phyloP scores from a whole-genome alignment of 2,329 filamentous ascomycete genomes.

The Cladosporium sphaerospermum region DNA sequence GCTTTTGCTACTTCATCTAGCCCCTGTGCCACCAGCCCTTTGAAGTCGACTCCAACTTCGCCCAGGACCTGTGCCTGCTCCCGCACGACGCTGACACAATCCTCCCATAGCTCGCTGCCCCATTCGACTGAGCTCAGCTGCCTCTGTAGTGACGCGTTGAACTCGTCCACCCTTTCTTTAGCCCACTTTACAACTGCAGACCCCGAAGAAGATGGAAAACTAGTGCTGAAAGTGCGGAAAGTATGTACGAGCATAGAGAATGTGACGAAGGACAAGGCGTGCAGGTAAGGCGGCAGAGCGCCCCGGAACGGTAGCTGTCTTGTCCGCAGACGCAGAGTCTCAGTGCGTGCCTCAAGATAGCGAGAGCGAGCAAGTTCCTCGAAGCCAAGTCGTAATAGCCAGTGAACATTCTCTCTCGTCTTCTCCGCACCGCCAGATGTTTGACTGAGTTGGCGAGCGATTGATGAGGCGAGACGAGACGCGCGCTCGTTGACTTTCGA shows the following conservation, averaged over 20 bases:
- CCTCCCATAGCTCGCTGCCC: conserved; percentile 68
- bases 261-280: conserved; percentile 90
- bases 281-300: conserved; percentile 86
- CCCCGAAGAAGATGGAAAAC: conserved; percentile 75
- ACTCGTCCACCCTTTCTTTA: conserved; percentile 88
- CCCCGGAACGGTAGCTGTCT: conserved; percentile 94
- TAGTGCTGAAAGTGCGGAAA: conserved; percentile 43
- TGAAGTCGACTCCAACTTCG: conserved; percentile 87
- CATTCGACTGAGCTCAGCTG: conserved; percentile 82
- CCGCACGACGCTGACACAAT: conserved; percentile 76
- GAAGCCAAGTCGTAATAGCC: conserved; percentile 80
- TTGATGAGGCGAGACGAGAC: conserved; percentile 65
- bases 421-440: conserved; percentile 70
- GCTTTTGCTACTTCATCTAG: conserved; percentile 11
- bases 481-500: conserved; percentile 86
- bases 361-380: conserved; percentile 84
- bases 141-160: conserved; percentile 73
- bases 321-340: conserved; percentile 72
- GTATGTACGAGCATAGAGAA: conserved; percentile 94
- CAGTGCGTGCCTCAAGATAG: conserved; percentile 73
- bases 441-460: conserved; percentile 71
- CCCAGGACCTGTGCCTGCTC: conserved; percentile 73
- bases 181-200: conserved; percentile 97
- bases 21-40: conserved; percentile 66
- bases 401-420: conserved; percentile 74